Base-by-base conservation (phyloP, 768 basidiomycete species). In the Strobilomyces dryophilus region DNA sequence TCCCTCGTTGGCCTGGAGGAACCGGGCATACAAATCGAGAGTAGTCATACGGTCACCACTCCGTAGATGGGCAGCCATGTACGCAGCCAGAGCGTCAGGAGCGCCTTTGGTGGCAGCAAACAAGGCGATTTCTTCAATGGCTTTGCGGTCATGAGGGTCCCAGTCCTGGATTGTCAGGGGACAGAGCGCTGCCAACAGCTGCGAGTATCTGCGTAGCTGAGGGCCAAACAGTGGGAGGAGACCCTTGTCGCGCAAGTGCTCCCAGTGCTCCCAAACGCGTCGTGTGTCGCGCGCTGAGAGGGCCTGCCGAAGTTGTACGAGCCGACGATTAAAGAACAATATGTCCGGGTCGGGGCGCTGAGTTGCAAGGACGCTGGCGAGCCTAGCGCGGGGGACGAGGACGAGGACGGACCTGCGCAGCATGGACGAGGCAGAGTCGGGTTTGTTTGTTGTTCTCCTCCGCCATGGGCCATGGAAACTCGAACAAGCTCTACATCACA, bases 401-500 rank as follows among this genome's bases (percentile, higher is more conserved):
- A 20, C 68, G 68, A 29, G 76, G 41, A 79, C 61, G 12, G 76
- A 60, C 26, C 61, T 55, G 50, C 58, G 58, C n/a, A 69, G 47
- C 67, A 69, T 73, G 15, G 55, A 41, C 31, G 24, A 36, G 21
- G 37, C 29, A 29, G 29, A 29, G 29, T 29, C 35, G 17, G 12
- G 17, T 17, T n/a, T 41, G 37, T n/a, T 41, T 21, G 40, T 18
- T 18, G 47, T 45, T 12, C 27, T 8, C 15, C 41, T 11, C 31
- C 54, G 48, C 42, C 53, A 90, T 90, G 88, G 88, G 90, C 46
- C 89, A 92, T 75, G 90, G 90, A 67, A 90, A 89, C 65, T 87
- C 86, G 31, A 76, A 82, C 77, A 92, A 92, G 69, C 73, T 93
- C 27, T 93, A 93, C 66, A 88, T 94, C 66, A 94, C 91, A 4